phyloP scores from a whole-genome alignment of 305 asterid genomes.

The Solanum hybrid region DNA sequence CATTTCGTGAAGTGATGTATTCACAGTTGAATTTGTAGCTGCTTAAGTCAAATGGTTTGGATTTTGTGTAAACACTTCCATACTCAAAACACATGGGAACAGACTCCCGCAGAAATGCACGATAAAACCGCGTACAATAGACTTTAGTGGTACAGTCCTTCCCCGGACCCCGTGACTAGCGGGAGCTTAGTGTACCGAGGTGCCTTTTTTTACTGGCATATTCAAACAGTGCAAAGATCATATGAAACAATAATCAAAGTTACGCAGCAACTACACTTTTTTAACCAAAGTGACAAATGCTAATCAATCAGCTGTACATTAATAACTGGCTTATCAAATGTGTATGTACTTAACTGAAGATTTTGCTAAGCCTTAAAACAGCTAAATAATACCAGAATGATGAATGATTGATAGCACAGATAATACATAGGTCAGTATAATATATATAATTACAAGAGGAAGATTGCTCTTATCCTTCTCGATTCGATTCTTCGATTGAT shows the following conservation, averaged over 20 bases:
- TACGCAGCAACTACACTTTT: neutral
- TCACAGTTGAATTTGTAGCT: neutral
- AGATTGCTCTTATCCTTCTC: neutral
- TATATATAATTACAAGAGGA: neutral
- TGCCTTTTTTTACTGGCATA: neutral
- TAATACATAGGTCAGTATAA: neutral
- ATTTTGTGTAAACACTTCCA: neutral
- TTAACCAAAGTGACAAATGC: neutral
- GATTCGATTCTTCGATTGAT: constrained; percentile 26
- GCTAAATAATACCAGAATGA: neutral
- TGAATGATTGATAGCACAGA: neutral
- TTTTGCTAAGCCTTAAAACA: constrained; percentile 4
- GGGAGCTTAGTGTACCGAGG: neutral
- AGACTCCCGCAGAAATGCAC: rapidly evolving
- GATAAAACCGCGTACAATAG: neutral
- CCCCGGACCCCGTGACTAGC: neutral
- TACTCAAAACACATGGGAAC: neutral
- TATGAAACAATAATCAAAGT: neutral
- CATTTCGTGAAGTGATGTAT: neutral
- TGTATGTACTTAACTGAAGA: neutral
- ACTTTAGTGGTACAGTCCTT: neutral
- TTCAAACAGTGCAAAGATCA: neutral
- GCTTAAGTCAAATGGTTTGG: neutral
- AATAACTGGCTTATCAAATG: neutral
- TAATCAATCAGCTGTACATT: neutral